Conservation (phyloP, 495 filamentous ascomycete species). For the Aspergillus cristatus region DNA sequence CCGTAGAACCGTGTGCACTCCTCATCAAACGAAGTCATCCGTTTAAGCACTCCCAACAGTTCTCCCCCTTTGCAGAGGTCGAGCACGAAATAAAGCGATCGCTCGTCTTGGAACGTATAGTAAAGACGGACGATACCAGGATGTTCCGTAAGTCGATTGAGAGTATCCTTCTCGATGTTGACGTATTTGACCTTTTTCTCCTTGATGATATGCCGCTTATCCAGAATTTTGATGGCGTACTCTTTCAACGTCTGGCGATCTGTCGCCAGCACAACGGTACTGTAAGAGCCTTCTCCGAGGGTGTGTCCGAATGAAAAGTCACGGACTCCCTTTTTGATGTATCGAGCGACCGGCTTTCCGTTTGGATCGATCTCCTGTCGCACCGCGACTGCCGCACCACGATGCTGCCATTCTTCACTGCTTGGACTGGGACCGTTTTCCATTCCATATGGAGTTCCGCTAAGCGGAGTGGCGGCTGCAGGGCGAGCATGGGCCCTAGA, state of each 20-base stretch:
- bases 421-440: conserved; percentile 59
- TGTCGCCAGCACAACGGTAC: conserved; percentile 89
- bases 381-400: conserved; percentile 72
- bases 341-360: conserved; percentile 69
- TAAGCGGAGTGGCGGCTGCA: conserved; percentile 46
- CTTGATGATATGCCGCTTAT: conserved; percentile 99
- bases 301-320: conserved; percentile 93
- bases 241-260: conserved; percentile 93
- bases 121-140: conserved; percentile 95
- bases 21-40: conserved; percentile 86
- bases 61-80: conserved; percentile 92
- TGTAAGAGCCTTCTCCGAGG: conserved; percentile 95
- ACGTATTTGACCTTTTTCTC: conserved; percentile 99
- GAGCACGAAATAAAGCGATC: conserved; percentile 91
- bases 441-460: conserved; percentile 44
- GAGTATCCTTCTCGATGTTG: conserved; percentile 97
- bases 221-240: conserved; percentile 96
- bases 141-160: conserved; percentile 93
- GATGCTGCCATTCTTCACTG: conserved; percentile 93
- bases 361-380: conserved; percentile 73
- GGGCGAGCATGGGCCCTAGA: conserved; percentile 35
- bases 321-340: conserved; percentile 92
- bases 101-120: conserved; percentile 97
- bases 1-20: conserved; percentile 94
- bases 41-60: conserved; percentile 85